Percentiles rank a stretch among this genome's conserved stretches.
Evolutionary conservation across 2,329 filamentous ascomycete genomes (phyloP).

Genomic region (Paracoccidioides brasiliensis): DNA sequence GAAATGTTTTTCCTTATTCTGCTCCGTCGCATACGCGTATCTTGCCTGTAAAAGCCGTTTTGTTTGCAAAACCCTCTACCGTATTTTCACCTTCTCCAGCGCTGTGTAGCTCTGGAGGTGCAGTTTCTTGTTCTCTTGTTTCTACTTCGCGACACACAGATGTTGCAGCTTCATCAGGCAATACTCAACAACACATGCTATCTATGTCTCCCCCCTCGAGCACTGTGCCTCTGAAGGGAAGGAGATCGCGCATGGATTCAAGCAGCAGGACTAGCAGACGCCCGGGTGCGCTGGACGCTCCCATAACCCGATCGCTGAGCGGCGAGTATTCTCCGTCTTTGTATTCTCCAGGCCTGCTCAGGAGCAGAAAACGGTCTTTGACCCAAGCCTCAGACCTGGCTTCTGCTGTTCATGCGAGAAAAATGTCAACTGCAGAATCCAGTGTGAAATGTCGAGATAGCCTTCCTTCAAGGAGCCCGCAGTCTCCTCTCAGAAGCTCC

Average conservation of each 20-base stretch:
- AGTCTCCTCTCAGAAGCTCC: background rate
- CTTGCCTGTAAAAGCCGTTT: background rate
- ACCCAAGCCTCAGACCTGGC: background rate
- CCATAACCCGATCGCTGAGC: background rate
- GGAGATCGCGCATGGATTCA: background rate
- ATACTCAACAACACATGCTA: background rate
- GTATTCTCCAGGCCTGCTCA: background rate
- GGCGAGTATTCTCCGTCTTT: background rate
- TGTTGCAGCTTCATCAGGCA: background rate
- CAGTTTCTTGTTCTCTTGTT: background rate
- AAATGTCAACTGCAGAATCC: conserved; percentile 6
- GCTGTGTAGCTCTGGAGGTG: background rate
- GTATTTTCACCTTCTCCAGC: background rate
- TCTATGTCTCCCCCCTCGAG: background rate
- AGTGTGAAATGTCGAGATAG: background rate
- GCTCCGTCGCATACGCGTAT: background rate
- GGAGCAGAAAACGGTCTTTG: conserved; percentile 1
- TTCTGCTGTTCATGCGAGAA: conserved; percentile 9
- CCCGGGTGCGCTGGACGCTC: background rate
- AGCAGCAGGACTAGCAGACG: background rate
- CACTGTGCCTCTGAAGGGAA: background rate
- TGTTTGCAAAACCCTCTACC: background rate
- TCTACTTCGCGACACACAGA: background rate
- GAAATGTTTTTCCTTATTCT: conserved; percentile 23
- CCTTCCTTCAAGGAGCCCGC: background rate